A percentile compares a stretch with the other conserved stretches of the same genome.
These are phyloP conservation scores for Thermomyces lanuginosus DNA, from an alignment of 2,329 filamentous ascomycete genomes.

Conservation along the genomic window DNA sequence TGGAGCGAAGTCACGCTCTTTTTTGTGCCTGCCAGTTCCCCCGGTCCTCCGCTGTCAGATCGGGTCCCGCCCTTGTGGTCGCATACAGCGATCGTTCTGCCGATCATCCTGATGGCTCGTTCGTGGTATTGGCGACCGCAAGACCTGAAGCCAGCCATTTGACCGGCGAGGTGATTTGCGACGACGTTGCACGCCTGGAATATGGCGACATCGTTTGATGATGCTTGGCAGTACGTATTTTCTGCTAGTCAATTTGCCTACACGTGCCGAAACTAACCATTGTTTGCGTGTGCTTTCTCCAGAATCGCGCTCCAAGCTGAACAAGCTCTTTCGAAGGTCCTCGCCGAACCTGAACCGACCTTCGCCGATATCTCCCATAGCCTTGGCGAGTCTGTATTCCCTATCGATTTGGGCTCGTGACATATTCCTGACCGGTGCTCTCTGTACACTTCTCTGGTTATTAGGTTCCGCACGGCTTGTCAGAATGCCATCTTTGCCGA, in stretches of 20 bases:
- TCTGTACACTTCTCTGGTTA: background rate
- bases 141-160: slow-evolving; percentile 39
- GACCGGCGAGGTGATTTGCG: slow-evolving; percentile 40
- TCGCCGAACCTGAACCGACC: slow-evolving; percentile 34
- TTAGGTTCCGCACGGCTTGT: slow-evolving; percentile 53
- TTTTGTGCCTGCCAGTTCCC: too few relatives aligned
- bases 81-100: too few relatives aligned
- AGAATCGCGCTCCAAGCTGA: slow-evolving; percentile 31
- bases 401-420: background rate
- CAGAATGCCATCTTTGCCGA: slow-evolving; percentile 58
- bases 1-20: too few relatives aligned
- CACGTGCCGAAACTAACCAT: slow-evolving; percentile 1
- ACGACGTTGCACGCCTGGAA: slow-evolving; percentile 25
- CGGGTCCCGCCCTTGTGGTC: too few relatives aligned
- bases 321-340: slow-evolving; percentile 31
- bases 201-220: slow-evolving; percentile 32
- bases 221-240: slow-evolving; percentile 36
- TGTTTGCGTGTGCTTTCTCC: too few relatives aligned
- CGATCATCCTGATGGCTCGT: slow-evolving; percentile 45
- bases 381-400: slow-evolving; percentile 21
- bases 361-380: slow-evolving; percentile 35
- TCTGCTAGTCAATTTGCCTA: slow-evolving; percentile 7
- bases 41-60: too few relatives aligned
- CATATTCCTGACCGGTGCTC: too few relatives aligned
- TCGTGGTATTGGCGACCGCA: slow-evolving; percentile 31